These are phyloP conservation scores for Endoconidiophora polonica DNA, from an alignment of 2,329 filamentous ascomycete species.

Conservation along the genomic window DNA sequence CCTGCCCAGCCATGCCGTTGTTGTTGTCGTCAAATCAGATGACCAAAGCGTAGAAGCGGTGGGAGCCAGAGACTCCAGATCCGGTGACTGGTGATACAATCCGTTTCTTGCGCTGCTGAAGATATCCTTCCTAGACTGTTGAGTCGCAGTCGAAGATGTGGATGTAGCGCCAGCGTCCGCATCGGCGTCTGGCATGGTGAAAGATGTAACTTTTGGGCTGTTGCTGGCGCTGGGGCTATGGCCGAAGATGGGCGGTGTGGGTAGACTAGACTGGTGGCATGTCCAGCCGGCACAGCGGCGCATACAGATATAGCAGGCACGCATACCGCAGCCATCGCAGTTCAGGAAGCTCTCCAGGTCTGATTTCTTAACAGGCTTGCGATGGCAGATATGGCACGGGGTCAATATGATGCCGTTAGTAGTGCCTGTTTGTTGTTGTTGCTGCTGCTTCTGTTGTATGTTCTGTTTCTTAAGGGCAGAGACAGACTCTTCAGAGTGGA, in stretches of 20 bases:
- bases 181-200: too few species aligned
- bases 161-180: too few species aligned
- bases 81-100: too few species aligned
- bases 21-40: too few species aligned
- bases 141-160: too few species aligned
- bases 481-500: neutral
- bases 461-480: neutral
- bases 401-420: constrained; percentile 20
- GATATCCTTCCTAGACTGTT: too few species aligned
- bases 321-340: constrained; percentile 43
- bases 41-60: too few species aligned
- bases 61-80: too few species aligned
- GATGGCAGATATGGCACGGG: constrained; percentile 52
- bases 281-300: constrained; percentile 40
- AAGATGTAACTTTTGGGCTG: too few species aligned
- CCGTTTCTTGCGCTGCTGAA: too few species aligned
- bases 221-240: constrained; percentile 13
- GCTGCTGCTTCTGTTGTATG: constrained; percentile 11
- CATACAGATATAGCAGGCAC: constrained; percentile 55
- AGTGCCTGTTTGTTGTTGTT: constrained; percentile 2
- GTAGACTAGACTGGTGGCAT: neutral
- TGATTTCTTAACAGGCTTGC: constrained; percentile 45
- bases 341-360: constrained; percentile 50
- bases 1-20: constrained; percentile 8
- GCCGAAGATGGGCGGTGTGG: neutral